phyloP scores from a whole-genome alignment of 2,329 filamentous ascomycete species.

The Paecilomyces niveus region DNA sequence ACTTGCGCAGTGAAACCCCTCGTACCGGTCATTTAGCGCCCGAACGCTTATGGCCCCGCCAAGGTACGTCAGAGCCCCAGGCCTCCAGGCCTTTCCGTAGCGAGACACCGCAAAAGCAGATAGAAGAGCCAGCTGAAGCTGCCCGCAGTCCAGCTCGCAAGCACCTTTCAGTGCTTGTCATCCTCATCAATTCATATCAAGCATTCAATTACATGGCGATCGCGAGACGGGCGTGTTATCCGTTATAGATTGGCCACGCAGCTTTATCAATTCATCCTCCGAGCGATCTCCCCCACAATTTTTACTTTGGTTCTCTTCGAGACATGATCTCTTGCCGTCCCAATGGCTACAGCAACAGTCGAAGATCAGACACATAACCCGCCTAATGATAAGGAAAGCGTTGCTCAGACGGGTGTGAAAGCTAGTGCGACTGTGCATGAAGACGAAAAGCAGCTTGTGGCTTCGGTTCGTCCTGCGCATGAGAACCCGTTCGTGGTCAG shows the following conservation, averaged over 20 bases:
- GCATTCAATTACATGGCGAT: neutral
- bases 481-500: constrained; percentile 32
- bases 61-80: constrained; percentile 7
- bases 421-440: constrained; percentile 17
- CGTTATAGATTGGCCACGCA: neutral
- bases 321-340: constrained; percentile 27
- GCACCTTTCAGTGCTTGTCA: neutral
- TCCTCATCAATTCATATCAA: constrained; percentile 1
- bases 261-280: constrained; percentile 3
- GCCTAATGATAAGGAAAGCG: constrained; percentile 14
- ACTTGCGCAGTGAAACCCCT: neutral
- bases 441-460: constrained; percentile 22
- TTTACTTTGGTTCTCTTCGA: constrained; percentile 6
- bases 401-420: constrained; percentile 11
- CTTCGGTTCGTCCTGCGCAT: constrained; percentile 20
- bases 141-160: neutral
- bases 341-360: constrained; percentile 35
- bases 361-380: constrained; percentile 25
- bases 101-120: neutral
- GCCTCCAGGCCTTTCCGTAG: constrained; percentile 1
- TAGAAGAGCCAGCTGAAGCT: neutral
- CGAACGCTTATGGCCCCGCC: constrained; percentile 3
- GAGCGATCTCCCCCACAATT: constrained; percentile 6
- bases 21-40: neutral
- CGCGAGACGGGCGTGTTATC: neutral